Evolutionary conservation across 768 basidiomycete species (phyloP), one percentile per base, ranked within the genome.

Genomic region (Exsudoporus frostii): DNA sequence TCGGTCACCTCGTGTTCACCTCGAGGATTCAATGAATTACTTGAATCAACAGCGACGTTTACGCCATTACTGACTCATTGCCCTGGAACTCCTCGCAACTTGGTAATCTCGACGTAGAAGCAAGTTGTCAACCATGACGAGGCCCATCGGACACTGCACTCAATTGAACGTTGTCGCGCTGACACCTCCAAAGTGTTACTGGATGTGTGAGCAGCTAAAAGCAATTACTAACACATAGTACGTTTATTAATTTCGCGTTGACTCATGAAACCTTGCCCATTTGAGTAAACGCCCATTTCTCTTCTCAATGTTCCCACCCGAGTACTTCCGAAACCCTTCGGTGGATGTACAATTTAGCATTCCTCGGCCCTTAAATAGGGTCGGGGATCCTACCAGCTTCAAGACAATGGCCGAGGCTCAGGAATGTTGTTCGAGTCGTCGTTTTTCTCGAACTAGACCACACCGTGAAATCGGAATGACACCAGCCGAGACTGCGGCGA

Each of bases 1-100:
- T 65, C 33, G 24, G 32, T 43, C 19, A 14, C 64, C 66, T 65
- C 61, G 46, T 61, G 52, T 48, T 30, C 45, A 33, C 66, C 66
- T 65, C 62, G 59, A 59, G 64, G 62, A 45, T 41, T 11, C 15
- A 50, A 51, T 55, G 15, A 37, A 66, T 64, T 54, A 52, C 52
- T 37, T 43, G 38, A 24, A 62, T 43, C 48, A 55, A 37, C 51
- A 20, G 39, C 50, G 40, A n/a, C 3, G 34, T 54, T 60, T 63
- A 61, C 64, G 54, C 55, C n/a, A 39, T 47, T 24, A 13, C 19
- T 49, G 51, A 58, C 49, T 53, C 45, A 58, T 49, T 39, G 1
- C 25, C 45, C 32, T 50, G 32, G 39, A 27, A 33, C 20, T 45
- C 39, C 30, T 30, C 2, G 39, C 45, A n/a, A n/a, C n/a, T n/a